Evolutionary conservation across 176 grass and related monocot species (phyloP), one percentile per base, ranked within the genome.

Genomic region (Puccinellia tenuiflora): DNA sequence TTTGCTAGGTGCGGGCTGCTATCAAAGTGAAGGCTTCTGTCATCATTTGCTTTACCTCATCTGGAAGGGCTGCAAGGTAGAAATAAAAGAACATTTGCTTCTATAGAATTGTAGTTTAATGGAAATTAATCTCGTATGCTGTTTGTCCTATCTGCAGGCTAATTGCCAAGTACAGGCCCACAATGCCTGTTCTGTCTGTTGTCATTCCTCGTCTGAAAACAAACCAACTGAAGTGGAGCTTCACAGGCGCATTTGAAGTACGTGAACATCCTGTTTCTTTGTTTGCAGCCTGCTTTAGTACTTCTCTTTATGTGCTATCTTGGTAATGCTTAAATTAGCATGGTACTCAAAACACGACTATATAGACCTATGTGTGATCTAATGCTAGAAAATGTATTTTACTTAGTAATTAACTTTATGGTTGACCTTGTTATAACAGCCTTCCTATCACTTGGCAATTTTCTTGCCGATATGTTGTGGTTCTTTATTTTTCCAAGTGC

Each of bases 121-220:
- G 74, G 46, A 57, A 80, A 61, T 18, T 70, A 46, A 20, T 87
- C 39, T 80, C 34, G 35, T 62, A 5, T 79, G 51, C 69, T 54
- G n/a, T 74, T 11, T 85, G 29, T 61, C 16, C 71, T 59, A 50
- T 84, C 37, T 89, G 68, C 86, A 99, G 97, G 78, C 57, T 99
- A 53, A 99, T 99, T 17, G 91, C 97, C 2, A 99, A 99, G 75
- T 99, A 99, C 83, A 99, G 97, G 81, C 97, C 97, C n/a, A 94
- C 75, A 37, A 99, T 99, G 93, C 97, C 97, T 82, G 97, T 99
- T 73, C 66, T 99, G n/a, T 99, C 97, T 57, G 97, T 99, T 65
- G 97, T 99, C 43, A 96, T 99, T 83, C 97, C 97, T 78, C 93
- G 97, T 48, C 93, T 99, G 14, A 99, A 99, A 57, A 99, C 97